Base-by-base conservation (phyloP, 768 basidiomycete species). In the Podaxis pistillaris region DNA sequence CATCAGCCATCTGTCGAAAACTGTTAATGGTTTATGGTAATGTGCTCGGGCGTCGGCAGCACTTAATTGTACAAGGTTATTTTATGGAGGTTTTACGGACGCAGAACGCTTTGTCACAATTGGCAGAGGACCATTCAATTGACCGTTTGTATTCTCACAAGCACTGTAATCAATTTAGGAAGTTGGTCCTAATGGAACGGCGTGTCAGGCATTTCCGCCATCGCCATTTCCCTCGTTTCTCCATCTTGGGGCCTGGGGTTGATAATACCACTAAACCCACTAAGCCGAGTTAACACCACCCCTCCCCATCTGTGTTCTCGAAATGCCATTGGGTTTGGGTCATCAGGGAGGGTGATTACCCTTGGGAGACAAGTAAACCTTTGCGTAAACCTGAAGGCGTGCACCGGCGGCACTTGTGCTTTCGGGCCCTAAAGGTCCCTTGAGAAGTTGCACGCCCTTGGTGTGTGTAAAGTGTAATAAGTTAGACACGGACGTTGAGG, bases 351-450 rank as follows among this genome's bases (percentile, higher is more conserved):
- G 0, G 26, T 40, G 37, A 38, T 38, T 13, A 22, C 54, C 54
- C 54, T 56, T 56, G 22, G n/a, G 33, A 26, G 54, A 13, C 37
- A 56, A 40, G 54, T 22, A 22, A 15, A 4, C 22, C 15, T 37
- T 15, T 41, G 19, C 22, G 54, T 19, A 40, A 40, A 13, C 54
- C 24, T 56, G 52, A 54, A 26, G 54, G 30, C 38, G n/a, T 38
- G 37, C 54, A 56, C 54, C 54, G 54, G 54, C 54, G 54, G 54
- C 54, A 56, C 37, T 56, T 37, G 24, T 26, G 17, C 9, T 12
- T 15, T 38, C 33, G 33, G n/a, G 7, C 38, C 54, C 54, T 56
- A 28, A 24, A 49, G 49, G 26, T 15, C 49, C 49, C 49, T 9
- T 50, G 19, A 50, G 49, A 28, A 12, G 22, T 13, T 26, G 49